Evolutionary conservation across 2,329 filamentous ascomycete genomes (phyloP), one percentile per base, ranked within the genome.

Genomic region (Penicillium rolfsii): DNA sequence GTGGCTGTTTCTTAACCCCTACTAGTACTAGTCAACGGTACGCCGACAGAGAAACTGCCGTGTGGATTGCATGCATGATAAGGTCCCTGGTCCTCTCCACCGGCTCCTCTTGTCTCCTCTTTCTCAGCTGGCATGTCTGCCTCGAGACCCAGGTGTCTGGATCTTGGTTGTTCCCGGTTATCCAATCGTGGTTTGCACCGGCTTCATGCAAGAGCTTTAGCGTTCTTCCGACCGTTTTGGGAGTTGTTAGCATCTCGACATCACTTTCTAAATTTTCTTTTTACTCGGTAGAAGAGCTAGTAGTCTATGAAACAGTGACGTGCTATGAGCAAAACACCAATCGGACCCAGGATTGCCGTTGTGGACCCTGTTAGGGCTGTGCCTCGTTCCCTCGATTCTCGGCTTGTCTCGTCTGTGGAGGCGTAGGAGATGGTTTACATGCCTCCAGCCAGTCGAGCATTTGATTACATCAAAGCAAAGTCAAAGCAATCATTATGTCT

Each of bases 81-180:
- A 14, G 46, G 46, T 22, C 28, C 28, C 46, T 50, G n/a, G 12
- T 22, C 12, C 28, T 33, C 46, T 50, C 46, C 46, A 12, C 28
- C 22, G 26, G 26, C 7, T 19, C 28, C 46, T 49, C 46, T 12
- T 19, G 26, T 9, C 46, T 19, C 46, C 46, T 50, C 48, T 24
- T 49, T 48, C 64, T 70, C 66, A 70, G 67, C 67, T 70, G 62
- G 60, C 5, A 61, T 66, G 48, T 69, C 62, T 66, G 63, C 66
- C 66, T 69, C 55, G 63, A 57, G 62, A 43, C 59, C 65, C 63
- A 66, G 62, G 63, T 64, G 66, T 67, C 58, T 60, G 59, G 61
- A 48, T 53, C 62, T 54, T 52, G 54, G 57, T 59, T 55, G 55
- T 35, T 60, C 46, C 40, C 36, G 45, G 30, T 45, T 43, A 45